A percentile compares a stretch with the other conserved stretches of the same genome.
Evolutionary conservation across 2,329 filamentous ascomycete genomes (phyloP).

Genomic region (Colletotrichum tamarilloi): DNA sequence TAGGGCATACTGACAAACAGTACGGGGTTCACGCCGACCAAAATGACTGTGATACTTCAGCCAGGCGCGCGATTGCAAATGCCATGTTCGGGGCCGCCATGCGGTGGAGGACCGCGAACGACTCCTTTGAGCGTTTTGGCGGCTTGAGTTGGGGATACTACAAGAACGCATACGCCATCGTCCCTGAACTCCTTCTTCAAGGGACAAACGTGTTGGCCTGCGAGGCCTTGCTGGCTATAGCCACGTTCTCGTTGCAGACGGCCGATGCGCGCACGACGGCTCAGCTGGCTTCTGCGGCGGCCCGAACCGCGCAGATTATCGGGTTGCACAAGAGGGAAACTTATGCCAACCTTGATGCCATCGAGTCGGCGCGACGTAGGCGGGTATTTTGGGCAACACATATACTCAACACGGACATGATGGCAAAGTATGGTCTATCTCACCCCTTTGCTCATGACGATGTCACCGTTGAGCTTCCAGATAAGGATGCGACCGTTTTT

Average conservation of each 20-base stretch:
- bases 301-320: not conserved
- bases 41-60: not conserved
- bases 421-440: slow-evolving; percentile 15
- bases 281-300: slow-evolving; percentile 15
- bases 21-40: not conserved
- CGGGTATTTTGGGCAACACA: slow-evolving; percentile 25
- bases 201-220: not conserved
- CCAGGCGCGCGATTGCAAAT: slow-evolving; percentile 17
- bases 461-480: slow-evolving; percentile 9
- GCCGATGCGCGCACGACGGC: slow-evolving; percentile 13
- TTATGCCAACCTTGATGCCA: not conserved
- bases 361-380: not conserved
- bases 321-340: slow-evolving; percentile 14
- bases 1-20: not conserved
- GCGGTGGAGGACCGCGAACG: slow-evolving; percentile 21
- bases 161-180: slow-evolving; percentile 29
- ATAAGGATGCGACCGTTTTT: not conserved
- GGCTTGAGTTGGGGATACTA: slow-evolving; percentile 18
- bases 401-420: slow-evolving; percentile 20
- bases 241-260: slow-evolving; percentile 20
- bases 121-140: slow-evolving; percentile 12
- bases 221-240: slow-evolving; percentile 27
- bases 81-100: slow-evolving; percentile 16
- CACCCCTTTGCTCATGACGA: not conserved
- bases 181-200: slow-evolving; percentile 16